These are phyloP conservation scores for Plectranthus barbatus DNA, from an alignment of 257 asterid genomes.

Conservation along the genomic window DNA sequence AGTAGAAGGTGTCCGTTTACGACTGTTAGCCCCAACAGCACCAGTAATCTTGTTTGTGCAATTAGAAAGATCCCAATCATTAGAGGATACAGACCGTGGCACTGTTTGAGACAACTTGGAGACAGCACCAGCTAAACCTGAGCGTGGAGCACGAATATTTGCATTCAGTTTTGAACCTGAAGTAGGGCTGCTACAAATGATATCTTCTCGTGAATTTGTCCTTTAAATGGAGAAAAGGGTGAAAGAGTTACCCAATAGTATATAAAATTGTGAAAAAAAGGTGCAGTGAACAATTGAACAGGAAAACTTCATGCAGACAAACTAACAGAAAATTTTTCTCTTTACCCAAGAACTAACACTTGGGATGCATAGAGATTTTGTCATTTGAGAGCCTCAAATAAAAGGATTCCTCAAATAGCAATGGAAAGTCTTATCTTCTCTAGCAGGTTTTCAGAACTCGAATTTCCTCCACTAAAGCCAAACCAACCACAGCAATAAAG, in stretches of 20 bases:
- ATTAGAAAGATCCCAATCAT: slow-evolving; percentile 81
- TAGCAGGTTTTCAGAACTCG: slow-evolving; percentile 7
- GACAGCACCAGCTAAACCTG: slow-evolving; percentile 48
- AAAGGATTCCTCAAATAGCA: not conserved
- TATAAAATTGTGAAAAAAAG: not conserved
- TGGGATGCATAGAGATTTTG: slow-evolving; percentile 5
- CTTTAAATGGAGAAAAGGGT: slow-evolving; percentile 25
- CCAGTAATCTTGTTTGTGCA: slow-evolving; percentile 61
- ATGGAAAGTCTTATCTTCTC: not conserved
- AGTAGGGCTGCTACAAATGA: slow-evolving; percentile 75
- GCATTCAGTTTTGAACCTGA: slow-evolving; percentile 69
- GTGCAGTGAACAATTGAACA: not conserved
- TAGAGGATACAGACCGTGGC: slow-evolving; percentile 44
- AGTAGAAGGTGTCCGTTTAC: slow-evolving; percentile 64
- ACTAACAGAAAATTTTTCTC: not conserved
- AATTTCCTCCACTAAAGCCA: not conserved
- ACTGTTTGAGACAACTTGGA: slow-evolving; percentile 63
- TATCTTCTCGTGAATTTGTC: slow-evolving; percentile 66
- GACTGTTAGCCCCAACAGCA: slow-evolving; percentile 50
- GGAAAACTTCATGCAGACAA: slow-evolving; percentile 1
- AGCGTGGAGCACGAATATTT: slow-evolving; percentile 74
- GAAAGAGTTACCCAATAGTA: slow-evolving; percentile 13
- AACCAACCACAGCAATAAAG: not conserved
- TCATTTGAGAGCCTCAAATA: not conserved
- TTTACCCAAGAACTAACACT: not conserved